These are phyloP conservation scores for Ehretia macrophylla DNA, from an alignment of 257 asterid species.

Conservation along the genomic window DNA sequence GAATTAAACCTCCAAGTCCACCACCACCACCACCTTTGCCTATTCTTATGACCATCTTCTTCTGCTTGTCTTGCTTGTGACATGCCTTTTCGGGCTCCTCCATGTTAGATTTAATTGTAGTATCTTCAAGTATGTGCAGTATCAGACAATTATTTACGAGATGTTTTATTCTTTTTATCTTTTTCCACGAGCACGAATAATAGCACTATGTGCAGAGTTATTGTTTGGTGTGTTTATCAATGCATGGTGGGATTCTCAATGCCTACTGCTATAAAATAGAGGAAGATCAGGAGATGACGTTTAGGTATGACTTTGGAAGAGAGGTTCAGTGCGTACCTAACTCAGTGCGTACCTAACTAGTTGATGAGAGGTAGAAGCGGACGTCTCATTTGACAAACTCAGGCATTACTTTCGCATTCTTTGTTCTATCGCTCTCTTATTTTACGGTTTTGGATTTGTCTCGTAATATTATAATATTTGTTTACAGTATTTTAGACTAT, in stretches of 20 bases:
- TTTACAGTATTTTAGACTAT: no score
- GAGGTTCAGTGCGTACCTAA: not conserved
- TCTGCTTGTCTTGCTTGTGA: not conserved
- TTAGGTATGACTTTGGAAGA: not conserved
- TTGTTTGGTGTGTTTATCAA: not conserved
- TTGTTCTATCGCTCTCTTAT: not conserved
- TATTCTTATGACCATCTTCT: not conserved
- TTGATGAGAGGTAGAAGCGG: not conserved
- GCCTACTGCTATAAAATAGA: not conserved
- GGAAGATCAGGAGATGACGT: not conserved
- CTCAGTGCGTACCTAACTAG: not conserved
- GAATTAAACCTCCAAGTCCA: not conserved
- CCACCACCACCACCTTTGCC: not conserved
- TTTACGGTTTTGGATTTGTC: no score
- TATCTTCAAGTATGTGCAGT: no score
- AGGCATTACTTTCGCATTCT: not conserved
- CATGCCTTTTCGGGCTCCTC: not conserved
- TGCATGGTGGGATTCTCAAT: not conserved
- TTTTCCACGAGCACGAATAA: no score
- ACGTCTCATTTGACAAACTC: not conserved
- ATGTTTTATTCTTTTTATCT: no score
- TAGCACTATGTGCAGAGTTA: not conserved
- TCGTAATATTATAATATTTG: no score
- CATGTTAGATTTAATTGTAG: not conserved
- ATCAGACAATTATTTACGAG: no score